Conservation (phyloP, 2,329 filamentous ascomycete species). For the Aspergillus ibericus region DNA sequence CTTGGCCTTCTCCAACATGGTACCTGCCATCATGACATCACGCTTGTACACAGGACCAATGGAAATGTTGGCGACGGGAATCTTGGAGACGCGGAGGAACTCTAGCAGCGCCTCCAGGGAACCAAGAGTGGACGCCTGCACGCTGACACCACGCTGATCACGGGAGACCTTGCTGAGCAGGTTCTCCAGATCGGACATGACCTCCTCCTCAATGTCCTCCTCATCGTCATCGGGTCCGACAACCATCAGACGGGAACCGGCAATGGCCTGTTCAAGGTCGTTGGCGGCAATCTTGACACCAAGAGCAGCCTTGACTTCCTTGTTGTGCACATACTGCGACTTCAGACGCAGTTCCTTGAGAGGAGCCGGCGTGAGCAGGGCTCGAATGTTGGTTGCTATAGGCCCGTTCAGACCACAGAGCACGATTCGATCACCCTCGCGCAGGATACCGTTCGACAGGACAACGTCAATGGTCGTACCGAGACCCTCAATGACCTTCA, state of each 20-base stretch:
- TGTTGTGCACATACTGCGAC: slow-evolving; percentile 96
- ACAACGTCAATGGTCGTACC: slow-evolving; percentile 99
- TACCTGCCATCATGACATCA: slow-evolving; percentile 89
- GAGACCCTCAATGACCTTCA: slow-evolving; percentile 98
- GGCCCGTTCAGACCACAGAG: slow-evolving; percentile 95
- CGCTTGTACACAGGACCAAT: slow-evolving; percentile 98
- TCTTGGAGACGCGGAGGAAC: slow-evolving; percentile 94
- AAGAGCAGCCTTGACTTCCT: slow-evolving; percentile 96
- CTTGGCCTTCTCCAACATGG: slow-evolving; percentile 93
- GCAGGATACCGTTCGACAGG: slow-evolving; percentile 89
- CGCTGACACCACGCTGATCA: slow-evolving; percentile 89
- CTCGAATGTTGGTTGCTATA: slow-evolving; percentile 92
- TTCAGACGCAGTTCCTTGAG: slow-evolving; percentile 94
- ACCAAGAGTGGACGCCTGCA: slow-evolving; percentile 95
- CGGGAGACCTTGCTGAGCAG: slow-evolving; percentile 90
- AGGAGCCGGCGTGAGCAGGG: slow-evolving; percentile 86
- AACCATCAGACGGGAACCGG: slow-evolving; percentile 89
- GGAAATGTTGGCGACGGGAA: slow-evolving; percentile 94
- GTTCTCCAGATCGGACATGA: slow-evolving; percentile 90
- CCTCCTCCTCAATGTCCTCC: slow-evolving; percentile 93
- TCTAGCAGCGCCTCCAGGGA: slow-evolving; percentile 94
- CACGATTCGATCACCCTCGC: slow-evolving; percentile 91
- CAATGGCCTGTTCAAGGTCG: slow-evolving; percentile 92
- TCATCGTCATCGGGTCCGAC: slow-evolving; percentile 95
- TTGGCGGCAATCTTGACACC: slow-evolving; percentile 99